Evolutionary conservation across 2,329 filamentous ascomycete species (phyloP), one percentile per base, ranked within the genome.

Genomic region (Paecilomyces sp.): DNA sequence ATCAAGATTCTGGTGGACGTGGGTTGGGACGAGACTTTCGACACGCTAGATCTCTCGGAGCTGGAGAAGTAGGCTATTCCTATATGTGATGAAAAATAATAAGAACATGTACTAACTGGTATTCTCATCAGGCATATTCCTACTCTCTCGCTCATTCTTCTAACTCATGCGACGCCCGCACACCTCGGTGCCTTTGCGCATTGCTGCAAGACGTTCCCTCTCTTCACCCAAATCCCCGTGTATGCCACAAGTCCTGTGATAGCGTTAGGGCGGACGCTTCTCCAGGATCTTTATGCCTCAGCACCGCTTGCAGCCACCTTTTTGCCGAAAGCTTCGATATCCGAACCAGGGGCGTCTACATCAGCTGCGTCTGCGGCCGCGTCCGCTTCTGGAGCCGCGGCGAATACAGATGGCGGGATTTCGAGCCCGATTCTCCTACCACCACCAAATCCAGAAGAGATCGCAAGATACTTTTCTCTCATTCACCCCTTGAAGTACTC

Each of bases 401-500:
- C 68, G 13, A 78, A 77, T 59, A 51, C 64, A 22, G 68, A 71
- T 52, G 62, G 67, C 54, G 65, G 63, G 56, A 70, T 67, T 56
- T 62, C 71, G 51, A 67, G 71, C 13, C 69, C 70, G 34, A 83
- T 88, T 57, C 79, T 88, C 8, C 77, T 86, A 22, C 83, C 84
- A 70, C 84, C 91, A 1, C 94, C 94, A 0, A 91, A 89, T 0
- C 75, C 86, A 3, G 91, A 96, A 60, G 94, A 99, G 70, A 97
- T 99, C 63, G 90, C 91, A 31, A 86, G 87, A 56, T 97, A 96
- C 77, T 99, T 97, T 74, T 89, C 89, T 24, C 83, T 91, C 9
- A 92, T 99, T 65, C 91, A 95, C 64, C 88, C 92, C 1, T 81
- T 99, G 36, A 97, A 97, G 76, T 99, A 97, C 78, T 96, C 92